These are phyloP conservation scores for Rhexocercosporidium sp. DNA, from an alignment of 2,329 filamentous ascomycete genomes.

Conservation along the genomic window DNA sequence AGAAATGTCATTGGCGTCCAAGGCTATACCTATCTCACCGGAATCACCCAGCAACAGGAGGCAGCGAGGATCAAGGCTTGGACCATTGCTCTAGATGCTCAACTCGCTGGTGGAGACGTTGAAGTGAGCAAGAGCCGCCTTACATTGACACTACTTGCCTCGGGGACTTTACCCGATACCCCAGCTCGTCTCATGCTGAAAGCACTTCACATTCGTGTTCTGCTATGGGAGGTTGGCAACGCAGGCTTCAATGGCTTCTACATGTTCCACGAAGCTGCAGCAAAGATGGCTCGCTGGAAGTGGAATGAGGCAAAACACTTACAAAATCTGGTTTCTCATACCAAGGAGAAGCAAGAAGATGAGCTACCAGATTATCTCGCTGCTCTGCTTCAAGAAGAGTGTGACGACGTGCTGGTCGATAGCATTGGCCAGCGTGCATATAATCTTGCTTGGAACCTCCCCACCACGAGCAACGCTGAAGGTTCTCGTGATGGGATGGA, in stretches of 20 bases:
- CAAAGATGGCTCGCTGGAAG: conserved; percentile 73
- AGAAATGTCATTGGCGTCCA: conserved; percentile 78
- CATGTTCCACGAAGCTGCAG: conserved; percentile 71
- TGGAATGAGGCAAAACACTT: conserved; percentile 83
- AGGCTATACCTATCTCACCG: conserved; percentile 79
- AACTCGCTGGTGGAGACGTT: conserved; percentile 86
- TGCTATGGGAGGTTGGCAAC: conserved; percentile 79
- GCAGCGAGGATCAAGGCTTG: conserved; percentile 87
- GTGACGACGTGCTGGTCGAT: conserved; percentile 80
- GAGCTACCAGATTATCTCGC: conserved; percentile 78
- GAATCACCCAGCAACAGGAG: conserved; percentile 84
- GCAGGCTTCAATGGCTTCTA: conserved; percentile 67
- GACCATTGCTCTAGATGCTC: conserved; percentile 91
- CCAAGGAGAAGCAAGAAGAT: conserved; percentile 55
- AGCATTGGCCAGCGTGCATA: conserved; percentile 83
- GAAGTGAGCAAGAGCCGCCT: conserved; percentile 89
- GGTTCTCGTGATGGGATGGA: conserved; percentile 76
- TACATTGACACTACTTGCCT: conserved; percentile 84
- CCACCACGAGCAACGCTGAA: conserved; percentile 69
- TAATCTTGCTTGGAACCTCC: conserved; percentile 86
- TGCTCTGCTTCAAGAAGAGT: conserved; percentile 76
- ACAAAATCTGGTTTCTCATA: conserved; percentile 53
- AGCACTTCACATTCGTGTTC: conserved; percentile 86
- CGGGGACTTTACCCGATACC: conserved; percentile 83
- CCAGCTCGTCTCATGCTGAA: conserved; percentile 88